These are phyloP conservation scores for Penicillium roqueforti DNA, from an alignment of 495 filamentous ascomycete species.

Conservation along the genomic window DNA sequence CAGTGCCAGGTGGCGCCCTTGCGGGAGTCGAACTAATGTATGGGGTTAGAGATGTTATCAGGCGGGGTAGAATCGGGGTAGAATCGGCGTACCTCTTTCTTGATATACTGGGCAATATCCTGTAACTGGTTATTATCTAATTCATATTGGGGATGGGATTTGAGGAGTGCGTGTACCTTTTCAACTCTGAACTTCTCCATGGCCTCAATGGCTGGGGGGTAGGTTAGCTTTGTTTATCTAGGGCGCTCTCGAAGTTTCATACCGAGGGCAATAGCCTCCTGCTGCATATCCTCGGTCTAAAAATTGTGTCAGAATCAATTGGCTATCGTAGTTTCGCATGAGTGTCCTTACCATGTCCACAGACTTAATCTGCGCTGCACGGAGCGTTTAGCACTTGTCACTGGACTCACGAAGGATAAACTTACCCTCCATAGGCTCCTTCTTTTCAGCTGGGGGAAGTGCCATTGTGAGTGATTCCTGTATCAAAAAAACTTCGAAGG, in stretches of 20 bases:
- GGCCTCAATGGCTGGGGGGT: constrained; percentile 73
- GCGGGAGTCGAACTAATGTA: constrained; percentile 72
- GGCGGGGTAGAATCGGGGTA: constrained; percentile 9
- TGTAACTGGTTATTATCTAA: constrained; percentile 32
- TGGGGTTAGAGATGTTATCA: constrained; percentile 18
- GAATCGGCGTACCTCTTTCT: constrained; percentile 69
- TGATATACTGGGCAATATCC: constrained; percentile 97
- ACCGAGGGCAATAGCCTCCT: constrained; percentile 91
- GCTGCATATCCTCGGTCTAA: constrained; percentile 94
- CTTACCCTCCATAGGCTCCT: constrained; percentile 69
- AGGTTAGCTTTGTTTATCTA: constrained; percentile 13
- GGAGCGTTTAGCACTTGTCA: constrained; percentile 27
- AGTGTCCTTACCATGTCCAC: constrained; percentile 81
- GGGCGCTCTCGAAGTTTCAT: constrained; percentile 31
- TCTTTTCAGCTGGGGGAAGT: constrained; percentile 45
- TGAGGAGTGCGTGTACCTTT: constrained; percentile 55
- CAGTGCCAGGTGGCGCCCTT: constrained; percentile 98
- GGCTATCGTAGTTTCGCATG: not conserved
- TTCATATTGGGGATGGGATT: constrained; percentile 10
- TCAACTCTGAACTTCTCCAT: constrained; percentile 92
- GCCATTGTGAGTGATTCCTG: constrained; percentile 34
- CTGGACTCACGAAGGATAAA: constrained; percentile 2
- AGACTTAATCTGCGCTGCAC: constrained; percentile 86
- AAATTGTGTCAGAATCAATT: constrained; percentile 9
- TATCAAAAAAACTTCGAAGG: not conserved